A percentile compares a stretch with the other conserved stretches of the same genome.
Evolutionary conservation across 1,284 basidiomycete genomes (phyloP).

Genomic region (Pascua guehoae): DNA sequence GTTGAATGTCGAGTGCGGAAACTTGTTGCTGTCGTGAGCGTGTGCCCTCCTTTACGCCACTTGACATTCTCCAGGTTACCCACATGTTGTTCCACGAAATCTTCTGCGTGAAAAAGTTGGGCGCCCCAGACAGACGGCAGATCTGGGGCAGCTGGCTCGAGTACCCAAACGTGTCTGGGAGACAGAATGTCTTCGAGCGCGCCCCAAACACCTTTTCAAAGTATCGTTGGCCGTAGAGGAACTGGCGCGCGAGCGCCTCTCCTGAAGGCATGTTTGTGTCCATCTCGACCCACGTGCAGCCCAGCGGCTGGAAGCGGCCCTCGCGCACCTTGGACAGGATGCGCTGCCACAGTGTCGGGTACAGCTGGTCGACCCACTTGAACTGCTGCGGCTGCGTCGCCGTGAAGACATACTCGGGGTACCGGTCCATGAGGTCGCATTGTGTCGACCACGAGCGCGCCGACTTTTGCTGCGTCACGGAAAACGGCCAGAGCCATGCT

Average conservation of each 20-base stretch:
- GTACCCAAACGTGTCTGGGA: slow-evolving; percentile 80
- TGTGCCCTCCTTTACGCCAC: too few relatives aligned
- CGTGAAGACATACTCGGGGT: slow-evolving; percentile 92
- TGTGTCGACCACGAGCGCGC: slow-evolving; percentile 88
- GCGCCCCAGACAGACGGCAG: slow-evolving; percentile 78
- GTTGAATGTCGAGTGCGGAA: slow-evolving; percentile 95
- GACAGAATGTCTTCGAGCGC: slow-evolving; percentile 58
- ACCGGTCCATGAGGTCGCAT: slow-evolving; percentile 89
- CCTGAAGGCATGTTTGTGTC: slow-evolving; percentile 93
- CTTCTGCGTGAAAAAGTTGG: slow-evolving; percentile 98
- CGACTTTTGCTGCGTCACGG: slow-evolving; percentile 94
- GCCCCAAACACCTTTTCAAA: slow-evolving; percentile 80
- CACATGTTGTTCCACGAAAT: slow-evolving; percentile 49
- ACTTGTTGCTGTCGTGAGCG: slow-evolving; percentile 58
- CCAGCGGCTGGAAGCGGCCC: slow-evolving; percentile 65
- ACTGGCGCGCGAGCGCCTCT: slow-evolving; percentile 82
- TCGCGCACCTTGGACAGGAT: slow-evolving; percentile 72
- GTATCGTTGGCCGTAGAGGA: slow-evolving; percentile 86
- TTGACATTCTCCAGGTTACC: too few relatives aligned
- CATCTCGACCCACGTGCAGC: slow-evolving; percentile 64
- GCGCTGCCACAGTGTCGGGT: slow-evolving; percentile 78
- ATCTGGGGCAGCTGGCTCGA: slow-evolving; percentile 93
- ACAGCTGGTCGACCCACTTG: slow-evolving; percentile 91
- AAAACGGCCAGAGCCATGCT: slow-evolving; percentile 88
- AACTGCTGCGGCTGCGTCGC: slow-evolving; percentile 92